Percentiles rank a stretch among this genome's conserved stretches.
phyloP scores from a whole-genome alignment of 2,329 filamentous ascomycete genomes.

The Colletotrichum noveboracense region DNA sequence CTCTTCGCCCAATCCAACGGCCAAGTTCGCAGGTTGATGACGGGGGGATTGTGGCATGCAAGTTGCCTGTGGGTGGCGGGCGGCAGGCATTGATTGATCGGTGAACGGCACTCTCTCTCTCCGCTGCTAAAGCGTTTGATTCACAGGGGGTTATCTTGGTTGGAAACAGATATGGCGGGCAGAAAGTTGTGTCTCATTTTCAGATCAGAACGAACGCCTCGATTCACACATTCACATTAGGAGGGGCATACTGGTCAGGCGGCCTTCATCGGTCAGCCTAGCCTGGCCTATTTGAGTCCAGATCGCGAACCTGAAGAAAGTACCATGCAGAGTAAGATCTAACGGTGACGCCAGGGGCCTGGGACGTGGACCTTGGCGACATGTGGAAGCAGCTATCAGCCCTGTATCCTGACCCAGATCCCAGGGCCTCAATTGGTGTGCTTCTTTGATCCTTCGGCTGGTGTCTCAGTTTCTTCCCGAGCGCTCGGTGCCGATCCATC shows the following conservation, averaged over 20 bases:
- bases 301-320: neutral
- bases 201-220: neutral
- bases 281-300: neutral
- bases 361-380: neutral
- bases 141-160: neutral
- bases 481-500: neutral
- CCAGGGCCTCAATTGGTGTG: neutral
- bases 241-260: neutral
- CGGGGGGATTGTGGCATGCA: neutral
- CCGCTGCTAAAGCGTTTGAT: neutral
- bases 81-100: neutral
- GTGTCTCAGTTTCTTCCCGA: slow-evolving; percentile 4
- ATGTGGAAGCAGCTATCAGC: slow-evolving; percentile 8
- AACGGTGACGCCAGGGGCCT: slow-evolving; percentile 4
- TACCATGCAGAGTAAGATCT: slow-evolving; percentile 12
- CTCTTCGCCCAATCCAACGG: neutral
- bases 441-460: neutral
- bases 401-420: slow-evolving; percentile 5
- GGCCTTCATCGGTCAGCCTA: neutral
- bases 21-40: neutral
- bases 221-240: neutral
- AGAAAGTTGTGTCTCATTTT: neutral
- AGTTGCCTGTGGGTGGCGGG: neutral
- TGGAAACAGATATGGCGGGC: neutral
- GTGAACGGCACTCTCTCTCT: neutral